Percentiles rank a stretch among this genome's conserved stretches.
phyloP scores from a whole-genome alignment of 352 stramenopile genomes.

The Globisporangium middletonii region DNA sequence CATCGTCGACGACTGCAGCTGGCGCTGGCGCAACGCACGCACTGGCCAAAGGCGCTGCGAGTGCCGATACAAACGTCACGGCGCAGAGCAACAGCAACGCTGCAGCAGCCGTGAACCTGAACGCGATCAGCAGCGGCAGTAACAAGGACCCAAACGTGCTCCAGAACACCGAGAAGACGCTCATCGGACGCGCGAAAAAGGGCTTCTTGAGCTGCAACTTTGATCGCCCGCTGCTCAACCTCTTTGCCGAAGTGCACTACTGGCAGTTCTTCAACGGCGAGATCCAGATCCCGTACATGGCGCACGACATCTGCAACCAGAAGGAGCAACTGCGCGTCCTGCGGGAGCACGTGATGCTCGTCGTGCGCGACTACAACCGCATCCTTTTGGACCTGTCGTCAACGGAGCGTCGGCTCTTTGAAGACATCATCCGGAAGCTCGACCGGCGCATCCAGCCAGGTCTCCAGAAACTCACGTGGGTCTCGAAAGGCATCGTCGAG shows the following conservation, averaged over 20 bases:
- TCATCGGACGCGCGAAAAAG: conserved; percentile 75
- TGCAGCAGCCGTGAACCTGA: conserved; percentile 25
- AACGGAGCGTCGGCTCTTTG: conserved; percentile 90
- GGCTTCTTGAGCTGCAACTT: conserved; percentile 94
- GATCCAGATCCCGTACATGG: conserved; percentile 93
- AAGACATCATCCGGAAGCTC: conserved; percentile 93
- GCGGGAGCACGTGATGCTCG: conserved; percentile 92
- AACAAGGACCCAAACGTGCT: conserved; percentile 53
- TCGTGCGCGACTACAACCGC: conserved; percentile 94
- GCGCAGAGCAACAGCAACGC: not conserved
- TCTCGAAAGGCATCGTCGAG: conserved; percentile 89
- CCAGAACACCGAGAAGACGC: conserved; percentile 75
- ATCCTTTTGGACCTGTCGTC: conserved; percentile 90
- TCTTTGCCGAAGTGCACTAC: conserved; percentile 92
- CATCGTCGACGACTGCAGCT: conserved; percentile 5
- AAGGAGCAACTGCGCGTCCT: conserved; percentile 89
- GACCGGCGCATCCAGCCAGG: conserved; percentile 91
- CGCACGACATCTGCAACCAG: conserved; percentile 94
- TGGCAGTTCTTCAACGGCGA: conserved; percentile 91
- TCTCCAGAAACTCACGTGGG: conserved; percentile 92
- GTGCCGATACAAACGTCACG: not conserved
- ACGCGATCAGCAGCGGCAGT: conserved; percentile 13
- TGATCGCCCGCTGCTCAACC: conserved; percentile 86
- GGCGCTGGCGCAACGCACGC: not conserved
- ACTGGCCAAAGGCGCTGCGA: not conserved